Evolutionary conservation across 2,329 filamentous ascomycete species (phyloP).

Genomic region (Cadophora malorum): DNA sequence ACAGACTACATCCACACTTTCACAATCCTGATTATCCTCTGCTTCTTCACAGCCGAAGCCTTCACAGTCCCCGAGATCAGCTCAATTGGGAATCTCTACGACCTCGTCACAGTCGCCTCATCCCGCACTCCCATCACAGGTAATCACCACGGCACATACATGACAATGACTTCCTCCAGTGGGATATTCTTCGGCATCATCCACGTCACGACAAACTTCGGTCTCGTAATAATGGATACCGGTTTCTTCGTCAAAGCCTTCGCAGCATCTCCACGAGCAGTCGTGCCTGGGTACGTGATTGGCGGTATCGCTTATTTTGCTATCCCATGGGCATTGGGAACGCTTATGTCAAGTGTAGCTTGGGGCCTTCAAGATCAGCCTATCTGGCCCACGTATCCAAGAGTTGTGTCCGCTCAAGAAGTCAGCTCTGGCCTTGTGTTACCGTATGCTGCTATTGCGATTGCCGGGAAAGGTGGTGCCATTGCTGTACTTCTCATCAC

Average conservation of each 20-base stretch:
- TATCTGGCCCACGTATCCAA: constrained; percentile 58
- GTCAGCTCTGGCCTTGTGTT: constrained; percentile 73
- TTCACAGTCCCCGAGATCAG: constrained; percentile 55
- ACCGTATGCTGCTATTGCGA: constrained; percentile 71
- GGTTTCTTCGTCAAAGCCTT: constrained; percentile 51
- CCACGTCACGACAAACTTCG: constrained; percentile 57
- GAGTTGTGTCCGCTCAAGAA: constrained; percentile 73
- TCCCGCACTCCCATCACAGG: constrained; percentile 54
- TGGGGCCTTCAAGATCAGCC: constrained; percentile 17
- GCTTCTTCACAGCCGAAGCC: constrained; percentile 55
- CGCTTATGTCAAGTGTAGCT: constrained; percentile 42
- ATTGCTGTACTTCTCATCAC: constrained; percentile 69
- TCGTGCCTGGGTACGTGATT: constrained; percentile 52
- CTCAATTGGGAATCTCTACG: constrained; percentile 55
- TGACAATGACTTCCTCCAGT: constrained; percentile 61
- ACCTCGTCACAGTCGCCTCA: constrained; percentile 55
- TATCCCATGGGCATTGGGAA: constrained; percentile 60
- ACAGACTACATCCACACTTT: constrained; percentile 62
- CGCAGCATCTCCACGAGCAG: constrained; percentile 19
- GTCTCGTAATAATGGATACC: constrained; percentile 53
- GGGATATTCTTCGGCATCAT: constrained; percentile 58
- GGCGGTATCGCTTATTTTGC: constrained; percentile 61
- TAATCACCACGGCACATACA: constrained; percentile 59
- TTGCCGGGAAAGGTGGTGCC: constrained; percentile 74
- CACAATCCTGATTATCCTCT: constrained; percentile 58